Evolutionary conservation across 2,329 filamentous ascomycete genomes (phyloP).

Genomic region (Fusarium veterinarium): DNA sequence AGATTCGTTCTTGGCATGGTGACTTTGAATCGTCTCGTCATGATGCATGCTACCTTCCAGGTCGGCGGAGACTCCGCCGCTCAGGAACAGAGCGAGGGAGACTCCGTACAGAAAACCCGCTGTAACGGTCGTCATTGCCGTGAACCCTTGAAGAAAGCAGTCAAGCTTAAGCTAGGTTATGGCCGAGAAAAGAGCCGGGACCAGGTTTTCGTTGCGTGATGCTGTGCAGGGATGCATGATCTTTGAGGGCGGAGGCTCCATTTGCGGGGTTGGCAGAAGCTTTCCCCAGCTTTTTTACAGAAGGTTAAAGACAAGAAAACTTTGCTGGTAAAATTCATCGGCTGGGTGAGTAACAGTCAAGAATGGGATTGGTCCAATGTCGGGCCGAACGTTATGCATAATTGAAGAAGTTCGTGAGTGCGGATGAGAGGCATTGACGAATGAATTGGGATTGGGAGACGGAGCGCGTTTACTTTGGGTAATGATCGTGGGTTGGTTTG

Average conservation of each 20-base stretch:
- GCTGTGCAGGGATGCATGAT: slow-evolving; percentile 11
- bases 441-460: background rate
- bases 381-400: slow-evolving; percentile 29
- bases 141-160: background rate
- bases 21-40: background rate
- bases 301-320: background rate
- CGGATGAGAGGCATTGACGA: slow-evolving; percentile 4
- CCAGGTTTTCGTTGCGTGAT: slow-evolving; percentile 18
- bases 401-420: background rate
- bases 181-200: slow-evolving; percentile 37
- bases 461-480: background rate
- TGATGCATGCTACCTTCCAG: background rate
- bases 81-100: background rate
- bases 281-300: background rate
- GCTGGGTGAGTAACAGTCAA: background rate
- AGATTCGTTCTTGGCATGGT: background rate
- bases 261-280: slow-evolving; percentile 19
- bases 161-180: background rate
- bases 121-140: background rate
- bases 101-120: background rate
- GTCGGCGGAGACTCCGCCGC: slow-evolving; percentile 24
- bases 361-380: slow-evolving; percentile 10
- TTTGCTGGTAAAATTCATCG: slow-evolving; percentile 13
- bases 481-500: slow-evolving; percentile 12
- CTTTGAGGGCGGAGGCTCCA: slow-evolving; percentile 5